Conservation (phyloP, 192 early-diverging fungal species). For the Podila epicladia region DNA sequence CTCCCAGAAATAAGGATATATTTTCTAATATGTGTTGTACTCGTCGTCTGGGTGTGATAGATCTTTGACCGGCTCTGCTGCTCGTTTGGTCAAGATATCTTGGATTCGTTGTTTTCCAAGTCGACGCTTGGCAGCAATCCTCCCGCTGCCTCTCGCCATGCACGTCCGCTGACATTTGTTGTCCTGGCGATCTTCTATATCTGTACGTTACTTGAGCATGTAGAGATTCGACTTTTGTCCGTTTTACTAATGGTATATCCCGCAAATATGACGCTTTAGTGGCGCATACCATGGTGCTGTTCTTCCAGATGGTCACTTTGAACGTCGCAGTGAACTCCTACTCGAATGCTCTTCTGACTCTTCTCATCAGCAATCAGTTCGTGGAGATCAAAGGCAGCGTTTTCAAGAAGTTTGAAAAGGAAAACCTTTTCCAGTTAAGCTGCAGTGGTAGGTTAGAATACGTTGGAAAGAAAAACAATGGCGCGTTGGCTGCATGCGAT, state of each 20-base stretch:
- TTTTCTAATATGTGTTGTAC: background rate
- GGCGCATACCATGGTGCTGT: conserved; percentile 89
- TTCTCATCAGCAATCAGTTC: conserved; percentile 97
- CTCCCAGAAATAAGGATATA: no score
- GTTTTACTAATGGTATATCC: background rate
- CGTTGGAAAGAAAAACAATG: background rate
- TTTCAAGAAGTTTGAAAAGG: conserved; percentile 96
- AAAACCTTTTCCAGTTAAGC: conserved; percentile 94
- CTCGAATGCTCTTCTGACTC: conserved; percentile 91
- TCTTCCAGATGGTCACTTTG: conserved; percentile 95
- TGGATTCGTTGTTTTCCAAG: conserved; percentile 94
- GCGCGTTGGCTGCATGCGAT: background rate
- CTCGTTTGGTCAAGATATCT: conserved; percentile 93
- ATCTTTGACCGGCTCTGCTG: conserved; percentile 93
- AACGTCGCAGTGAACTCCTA: conserved; percentile 98
- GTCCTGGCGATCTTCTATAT: conserved; percentile 86
- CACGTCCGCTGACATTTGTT: conserved; percentile 69
- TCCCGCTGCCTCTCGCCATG: conserved; percentile 51
- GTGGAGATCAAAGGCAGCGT: conserved; percentile 98
- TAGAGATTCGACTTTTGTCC: background rate
- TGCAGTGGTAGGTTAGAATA: conserved; percentile 76
- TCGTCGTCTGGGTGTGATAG: conserved; percentile 28
- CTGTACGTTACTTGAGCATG: conserved; percentile 46
- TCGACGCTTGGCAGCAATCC: conserved; percentile 62
- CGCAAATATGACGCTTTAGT: conserved; percentile 40